Evolutionary conservation across 139 green algal genomes (phyloP), one percentile per base, ranked within the genome.

Genomic region (Auxenochlorella protothecoides): DNA sequence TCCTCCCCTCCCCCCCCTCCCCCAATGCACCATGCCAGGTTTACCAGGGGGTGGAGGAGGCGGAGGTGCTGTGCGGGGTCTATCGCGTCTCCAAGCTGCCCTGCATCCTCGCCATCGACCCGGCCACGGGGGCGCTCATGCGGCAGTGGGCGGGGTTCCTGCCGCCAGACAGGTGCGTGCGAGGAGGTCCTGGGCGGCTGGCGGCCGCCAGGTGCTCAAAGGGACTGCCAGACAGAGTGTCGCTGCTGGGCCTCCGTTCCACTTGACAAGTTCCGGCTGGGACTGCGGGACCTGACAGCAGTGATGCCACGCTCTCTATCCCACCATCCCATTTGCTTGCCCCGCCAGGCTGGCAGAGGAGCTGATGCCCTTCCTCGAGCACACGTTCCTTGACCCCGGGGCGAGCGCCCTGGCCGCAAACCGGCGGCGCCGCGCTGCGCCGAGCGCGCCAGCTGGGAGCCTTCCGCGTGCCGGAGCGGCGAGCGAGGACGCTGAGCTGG

Each of bases 351-450:
- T 93, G 68, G 69, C 85, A 7, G 89, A 92, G 74, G 83, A 93
- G 53, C 78, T 96, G 71, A 75, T 95, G 69, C 91, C 89, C 0
- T 96, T 93, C 73, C 81, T 96, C 84, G 91, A 96, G 61, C 70
- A 76, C 65, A 74, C 73, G 5, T 84, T 88, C 56, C 68, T 85
- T 27, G 84, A 93, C 77, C 82, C 83, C 5, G 76, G 67, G 4
- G 87, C 87, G 0, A 16, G 74, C 27, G 55, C 27, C 4, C 72
- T 91, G 54, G 82, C 84, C 9, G 72, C 60, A 4, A 44, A 44
- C 27, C 27, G 27, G 27, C 27, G 27, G 27, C 27, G 27, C 27
- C 27, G 27, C 27, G 27, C 27, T 44, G 27, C 27, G 27, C 27
- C 27, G 27, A 44, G 27, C 27, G 27, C 27, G 27, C 27, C 27